Percentiles rank a stretch among this genome's conserved stretches.
Evolutionary conservation across 257 asterid species (phyloP).

Genomic region (Misopates orontium): DNA sequence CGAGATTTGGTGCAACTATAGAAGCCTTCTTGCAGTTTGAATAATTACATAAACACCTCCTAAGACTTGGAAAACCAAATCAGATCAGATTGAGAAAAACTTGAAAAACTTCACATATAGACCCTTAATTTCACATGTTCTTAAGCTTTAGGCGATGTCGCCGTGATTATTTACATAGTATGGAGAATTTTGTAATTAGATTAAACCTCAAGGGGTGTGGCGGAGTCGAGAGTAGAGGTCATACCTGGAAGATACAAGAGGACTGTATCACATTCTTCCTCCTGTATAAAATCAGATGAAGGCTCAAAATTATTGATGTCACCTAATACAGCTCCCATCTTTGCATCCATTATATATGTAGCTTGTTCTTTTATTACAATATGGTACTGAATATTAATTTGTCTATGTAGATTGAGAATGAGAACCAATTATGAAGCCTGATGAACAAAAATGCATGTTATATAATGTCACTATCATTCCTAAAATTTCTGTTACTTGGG

Average conservation of each 20-base stretch:
- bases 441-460: slow-evolving; percentile 16
- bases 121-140: no score
- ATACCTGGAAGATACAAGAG: slow-evolving; percentile 60
- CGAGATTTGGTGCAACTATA: no score
- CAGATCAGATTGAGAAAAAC: no score
- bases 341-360: slow-evolving; percentile 32
- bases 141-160: no score
- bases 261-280: slow-evolving; percentile 56
- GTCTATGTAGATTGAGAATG: slow-evolving; percentile 1
- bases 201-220: no score
- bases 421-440: not conserved
- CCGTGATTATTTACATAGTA: no score
- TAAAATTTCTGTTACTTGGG: not conserved
- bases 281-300: slow-evolving; percentile 42
- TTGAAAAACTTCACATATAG: no score
- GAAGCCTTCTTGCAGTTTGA: no score
- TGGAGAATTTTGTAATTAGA: no score
- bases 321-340: slow-evolving; percentile 26
- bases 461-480: not conserved
- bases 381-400: not conserved
- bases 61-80: no score
- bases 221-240: not conserved
- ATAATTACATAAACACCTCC: no score
- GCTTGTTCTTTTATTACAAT: not conserved
- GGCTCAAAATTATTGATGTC: slow-evolving; percentile 50